Percentiles rank a stretch among this genome's conserved stretches.
phyloP scores from a whole-genome alignment of 805 yeast species.

The Candida pseudoglaebosa region DNA sequence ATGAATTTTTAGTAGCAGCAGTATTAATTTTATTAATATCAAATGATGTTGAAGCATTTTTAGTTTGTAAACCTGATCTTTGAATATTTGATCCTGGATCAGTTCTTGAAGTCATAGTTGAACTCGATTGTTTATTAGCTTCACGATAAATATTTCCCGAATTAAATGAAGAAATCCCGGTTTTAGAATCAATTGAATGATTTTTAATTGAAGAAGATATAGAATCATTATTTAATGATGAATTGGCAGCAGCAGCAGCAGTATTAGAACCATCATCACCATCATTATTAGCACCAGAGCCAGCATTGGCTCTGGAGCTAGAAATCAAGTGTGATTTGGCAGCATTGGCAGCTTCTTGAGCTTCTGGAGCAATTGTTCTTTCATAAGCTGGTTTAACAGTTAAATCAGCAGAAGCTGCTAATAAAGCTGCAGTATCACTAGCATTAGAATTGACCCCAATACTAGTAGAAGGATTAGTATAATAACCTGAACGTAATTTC shows the following conservation, averaged over 20 bases:
- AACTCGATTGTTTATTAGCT: slow-evolving; percentile 38
- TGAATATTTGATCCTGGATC: slow-evolving; percentile 35
- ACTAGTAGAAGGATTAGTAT: slow-evolving; percentile 44
- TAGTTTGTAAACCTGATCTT: slow-evolving; percentile 35
- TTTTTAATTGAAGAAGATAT: slow-evolving; percentile 19
- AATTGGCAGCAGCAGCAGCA: slow-evolving; percentile 43
- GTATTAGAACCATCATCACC: slow-evolving; percentile 45
- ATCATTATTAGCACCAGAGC: slow-evolving; percentile 46
- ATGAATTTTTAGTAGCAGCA: slow-evolving; percentile 36
- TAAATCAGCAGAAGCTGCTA: slow-evolving; percentile 65
- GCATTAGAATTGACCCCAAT: slow-evolving; percentile 67
- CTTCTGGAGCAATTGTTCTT: slow-evolving; percentile 55
- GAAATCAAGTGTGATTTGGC: slow-evolving; percentile 41
- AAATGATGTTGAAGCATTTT: slow-evolving; percentile 18
- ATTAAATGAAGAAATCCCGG: slow-evolving; percentile 31
- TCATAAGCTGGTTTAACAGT: slow-evolving; percentile 60
- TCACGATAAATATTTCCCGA: slow-evolving; percentile 26
- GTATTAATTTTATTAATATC: slow-evolving; percentile 32
- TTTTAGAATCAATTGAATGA: slow-evolving; percentile 19
- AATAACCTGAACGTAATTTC: slow-evolving; percentile 65
- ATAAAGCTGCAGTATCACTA: slow-evolving; percentile 71
- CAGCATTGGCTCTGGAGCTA: slow-evolving; percentile 44
- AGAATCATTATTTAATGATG: slow-evolving; percentile 2
- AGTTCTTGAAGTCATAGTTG: slow-evolving; percentile 42
- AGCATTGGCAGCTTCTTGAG: slow-evolving; percentile 60